Base-by-base conservation (phyloP, 495 filamentous ascomycete genomes). In the Penicillium lividum region DNA sequence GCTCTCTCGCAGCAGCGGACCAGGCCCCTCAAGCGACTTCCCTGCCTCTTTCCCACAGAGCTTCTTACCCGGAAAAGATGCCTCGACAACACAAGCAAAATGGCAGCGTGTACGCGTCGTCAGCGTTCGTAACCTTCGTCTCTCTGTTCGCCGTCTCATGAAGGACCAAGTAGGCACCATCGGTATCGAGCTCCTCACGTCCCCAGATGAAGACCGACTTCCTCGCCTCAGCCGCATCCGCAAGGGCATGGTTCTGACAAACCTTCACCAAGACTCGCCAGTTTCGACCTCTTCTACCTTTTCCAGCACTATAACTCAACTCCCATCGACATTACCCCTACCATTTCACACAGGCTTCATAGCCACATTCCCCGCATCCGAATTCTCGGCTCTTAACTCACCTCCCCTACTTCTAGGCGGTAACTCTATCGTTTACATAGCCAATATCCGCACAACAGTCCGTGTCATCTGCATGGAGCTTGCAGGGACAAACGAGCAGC, bases 101-200 rank as follows among this genome's bases (percentile, higher is more conserved):
- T 96, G 91, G 91, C 85, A 88, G 45, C 79, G 75, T 16, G 88
- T 91, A n/a, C 84, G 79, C 22, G 86, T 97, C 48, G 82, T 90
- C 48, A 96, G 92, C 58, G 86, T 97, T 30, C 88, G 95, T 18
- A 92, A 96, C 62, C 80, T 98, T 7, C 84, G 95, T 16, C 78
- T 97, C 5, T 90, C 94, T 0, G 91, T 96, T 3, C 88, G 85
- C 47, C 86, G 79, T 0, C 79, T 98, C 0, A 76, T 83, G 15
- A 81, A 84, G 13, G 94, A 90, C 51, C 92, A 97, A 77, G 93
- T 94, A 3, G 94, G 95, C 3, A 96, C 92, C 3, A 84, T 98
- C 28, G 93, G 93, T 3, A 76, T 97, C 56, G 82, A 89, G 18
- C 84, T 89, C 1, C 72, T 82, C 43, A 58, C 68, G 2, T 61